Evolutionary conservation across 495 filamentous ascomycete genomes (phyloP), one percentile per base, ranked within the genome.

Genomic region (Immersiella caudata): DNA sequence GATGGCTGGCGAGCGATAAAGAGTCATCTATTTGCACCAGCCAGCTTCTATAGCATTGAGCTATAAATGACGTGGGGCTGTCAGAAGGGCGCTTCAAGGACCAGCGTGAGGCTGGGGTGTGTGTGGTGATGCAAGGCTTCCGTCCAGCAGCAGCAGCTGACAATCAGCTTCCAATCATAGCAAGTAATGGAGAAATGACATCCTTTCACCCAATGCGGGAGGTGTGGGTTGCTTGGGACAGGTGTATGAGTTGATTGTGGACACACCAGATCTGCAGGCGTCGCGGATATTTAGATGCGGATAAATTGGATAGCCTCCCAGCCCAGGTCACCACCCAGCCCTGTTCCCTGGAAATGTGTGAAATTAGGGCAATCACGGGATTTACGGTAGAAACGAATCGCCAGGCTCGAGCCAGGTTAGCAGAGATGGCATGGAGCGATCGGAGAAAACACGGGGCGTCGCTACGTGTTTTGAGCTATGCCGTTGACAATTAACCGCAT

Each of bases 131-230:
- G 49, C 51, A 36, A 62, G 65, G 65, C 62, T 62, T 51, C 22
- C 33, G 21, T 18, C n/a, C n/a, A n/a, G n/a, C n/a, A n/a, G n/a
- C 20, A 35, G 50, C 64, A 68, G 62, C 64, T 71, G 66, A 70
- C 49, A 55, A 36, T 29, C 20, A 54, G 60, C 65, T 70, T 67
- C 68, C 71, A 68, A 72, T 74, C 63, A 74, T 54, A 68, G 64
- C 46, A 59, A 56, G 14, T n/a, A 20, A 54, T 56, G 51, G 35
- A 65, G 26, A 57, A 51, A 56, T 24, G 51, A 56, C 56, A 20
- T 63, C 36, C 60, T 20, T 61, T 66, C 50, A 35, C 62, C 61
- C 22, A 67, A 66, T 67, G 21, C 5, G 62, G 63, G 62, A 68
- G 62, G 67, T 67, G 67, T 56, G 52, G 27, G 54, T 25, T 62